A percentile compares a stretch with the other conserved stretches of the same genome.
phyloP scores from a whole-genome alignment of 176 grass and related monocot species.

The Hyparrhenia diplandra region DNA sequence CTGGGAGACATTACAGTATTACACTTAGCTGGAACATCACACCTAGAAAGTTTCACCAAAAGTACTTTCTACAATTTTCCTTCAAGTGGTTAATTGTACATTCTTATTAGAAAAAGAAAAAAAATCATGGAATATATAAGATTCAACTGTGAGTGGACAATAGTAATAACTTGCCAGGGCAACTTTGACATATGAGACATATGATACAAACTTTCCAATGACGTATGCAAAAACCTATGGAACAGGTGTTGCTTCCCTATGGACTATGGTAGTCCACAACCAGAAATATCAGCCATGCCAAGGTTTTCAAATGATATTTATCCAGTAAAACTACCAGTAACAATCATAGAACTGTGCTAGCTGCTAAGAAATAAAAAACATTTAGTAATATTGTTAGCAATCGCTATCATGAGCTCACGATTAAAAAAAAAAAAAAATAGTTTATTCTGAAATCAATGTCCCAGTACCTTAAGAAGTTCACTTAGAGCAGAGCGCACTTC shows the following conservation, averaged over 20 bases:
- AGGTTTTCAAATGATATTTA: not conserved
- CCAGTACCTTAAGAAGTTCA: constrained; percentile 78
- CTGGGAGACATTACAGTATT: not conserved
- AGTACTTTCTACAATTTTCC: not conserved
- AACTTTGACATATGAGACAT: not conserved
- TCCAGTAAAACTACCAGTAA: not conserved
- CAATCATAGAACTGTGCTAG: not conserved
- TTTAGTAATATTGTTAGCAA: not conserved
- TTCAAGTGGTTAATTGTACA: not conserved
- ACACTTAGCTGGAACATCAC: not conserved
- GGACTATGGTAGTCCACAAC: not conserved
- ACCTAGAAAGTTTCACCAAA: not conserved
- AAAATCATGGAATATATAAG: not conserved
- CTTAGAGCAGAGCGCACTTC: constrained; percentile 60
- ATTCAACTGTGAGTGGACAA: not conserved
- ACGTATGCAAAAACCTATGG: not conserved
- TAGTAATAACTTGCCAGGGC: too few species aligned
- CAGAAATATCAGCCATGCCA: not conserved
- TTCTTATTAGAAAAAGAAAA: not conserved
- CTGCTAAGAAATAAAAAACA: not conserved
- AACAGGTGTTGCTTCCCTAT: not conserved
- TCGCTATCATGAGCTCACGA: not conserved
- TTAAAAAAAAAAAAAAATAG: not conserved
- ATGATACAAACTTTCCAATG: not conserved
- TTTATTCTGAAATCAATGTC: not conserved